A percentile compares a stretch with the other conserved stretches of the same genome.
Conservation (phyloP, 2,329 filamentous ascomycete species). For the Triangularia verruculosa region DNA sequence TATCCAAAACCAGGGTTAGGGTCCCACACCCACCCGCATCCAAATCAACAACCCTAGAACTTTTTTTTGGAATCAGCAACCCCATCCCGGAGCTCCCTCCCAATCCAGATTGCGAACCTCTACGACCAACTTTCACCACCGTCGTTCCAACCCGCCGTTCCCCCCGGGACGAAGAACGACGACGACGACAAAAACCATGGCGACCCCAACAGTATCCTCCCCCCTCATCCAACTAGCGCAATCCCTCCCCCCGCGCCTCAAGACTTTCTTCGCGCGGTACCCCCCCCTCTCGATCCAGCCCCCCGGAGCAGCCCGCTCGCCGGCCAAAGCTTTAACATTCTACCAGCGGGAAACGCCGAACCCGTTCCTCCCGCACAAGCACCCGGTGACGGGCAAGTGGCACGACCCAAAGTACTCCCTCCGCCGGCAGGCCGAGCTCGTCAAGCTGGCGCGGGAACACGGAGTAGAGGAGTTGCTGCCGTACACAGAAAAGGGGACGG, state of each 20-base stretch:
- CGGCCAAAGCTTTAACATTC: constrained; percentile 41
- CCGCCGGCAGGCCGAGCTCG: constrained; percentile 83
- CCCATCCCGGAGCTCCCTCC: not conserved
- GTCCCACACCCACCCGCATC: not conserved
- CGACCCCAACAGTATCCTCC: constrained; percentile 30
- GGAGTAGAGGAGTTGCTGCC: constrained; percentile 81
- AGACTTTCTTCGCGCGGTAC: constrained; percentile 85
- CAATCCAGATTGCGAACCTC: not conserved
- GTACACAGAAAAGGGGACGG: constrained; percentile 70
- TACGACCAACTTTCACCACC: constrained; percentile 1
- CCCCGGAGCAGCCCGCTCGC: constrained; percentile 38
- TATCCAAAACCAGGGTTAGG: too few relatives aligned
- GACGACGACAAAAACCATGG: constrained; percentile 18
- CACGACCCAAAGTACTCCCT: constrained; percentile 79
- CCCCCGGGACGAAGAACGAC: not conserved
- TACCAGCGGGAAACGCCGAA: constrained; percentile 63
- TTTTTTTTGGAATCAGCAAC: not conserved
- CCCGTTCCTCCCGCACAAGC: constrained; percentile 78
- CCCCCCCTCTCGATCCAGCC: constrained; percentile 66
- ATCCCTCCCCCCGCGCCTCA: constrained; percentile 71
- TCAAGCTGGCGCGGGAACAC: constrained; percentile 76
- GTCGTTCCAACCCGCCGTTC: not conserved
- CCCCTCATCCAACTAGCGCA: constrained; percentile 59
- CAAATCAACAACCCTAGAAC: not conserved
- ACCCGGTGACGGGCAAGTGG: constrained; percentile 77